phyloP scores from a whole-genome alignment of 1,284 basidiomycete genomes.

The Leccinum pachyderme region DNA sequence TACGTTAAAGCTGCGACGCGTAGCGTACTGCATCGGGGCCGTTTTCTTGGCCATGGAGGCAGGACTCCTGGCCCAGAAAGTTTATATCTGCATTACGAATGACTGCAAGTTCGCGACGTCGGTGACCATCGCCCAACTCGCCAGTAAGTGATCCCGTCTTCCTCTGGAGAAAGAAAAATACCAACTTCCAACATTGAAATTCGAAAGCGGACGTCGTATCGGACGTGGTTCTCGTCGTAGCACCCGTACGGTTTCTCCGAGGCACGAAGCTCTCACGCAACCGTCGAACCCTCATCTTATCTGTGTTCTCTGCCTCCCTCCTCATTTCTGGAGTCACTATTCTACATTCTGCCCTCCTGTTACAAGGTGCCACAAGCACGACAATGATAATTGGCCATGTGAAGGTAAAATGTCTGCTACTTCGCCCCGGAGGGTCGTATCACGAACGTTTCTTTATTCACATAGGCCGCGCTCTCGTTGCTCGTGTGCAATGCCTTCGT shows the following conservation, averaged over 20 bases:
- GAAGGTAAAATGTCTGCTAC: slow-evolving; percentile 17
- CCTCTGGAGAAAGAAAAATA: background rate
- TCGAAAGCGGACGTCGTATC: slow-evolving; percentile 22
- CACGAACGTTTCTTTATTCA: background rate
- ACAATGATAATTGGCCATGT: slow-evolving; percentile 20
- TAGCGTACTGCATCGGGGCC: slow-evolving; percentile 18
- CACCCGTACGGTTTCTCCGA: slow-evolving; percentile 18
- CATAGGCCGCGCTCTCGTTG: slow-evolving; percentile 21
- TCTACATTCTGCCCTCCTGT: slow-evolving; percentile 24
- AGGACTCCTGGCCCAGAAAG: slow-evolving; percentile 22
- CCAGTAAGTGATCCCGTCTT: slow-evolving; percentile 16
- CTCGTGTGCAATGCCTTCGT: slow-evolving; percentile 24
- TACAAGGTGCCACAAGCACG: slow-evolving; percentile 3
- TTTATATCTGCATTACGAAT: slow-evolving; percentile 10
- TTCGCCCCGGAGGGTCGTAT: background rate
- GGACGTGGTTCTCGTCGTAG: slow-evolving; percentile 18
- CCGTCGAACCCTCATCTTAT: slow-evolving; percentile 20
- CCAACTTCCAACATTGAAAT: background rate
- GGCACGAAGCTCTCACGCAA: slow-evolving; percentile 13
- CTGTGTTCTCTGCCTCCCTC: slow-evolving; percentile 23
- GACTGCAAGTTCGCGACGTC: slow-evolving; percentile 1
- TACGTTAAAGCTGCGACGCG: slow-evolving; percentile 5
- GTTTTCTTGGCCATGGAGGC: slow-evolving; percentile 17
- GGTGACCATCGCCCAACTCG: slow-evolving; percentile 23
- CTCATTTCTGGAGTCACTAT: slow-evolving; percentile 27